Conservation (phyloP, 108 stramenopile genomes). For the Mayamaea pseudoterrestris region DNA sequence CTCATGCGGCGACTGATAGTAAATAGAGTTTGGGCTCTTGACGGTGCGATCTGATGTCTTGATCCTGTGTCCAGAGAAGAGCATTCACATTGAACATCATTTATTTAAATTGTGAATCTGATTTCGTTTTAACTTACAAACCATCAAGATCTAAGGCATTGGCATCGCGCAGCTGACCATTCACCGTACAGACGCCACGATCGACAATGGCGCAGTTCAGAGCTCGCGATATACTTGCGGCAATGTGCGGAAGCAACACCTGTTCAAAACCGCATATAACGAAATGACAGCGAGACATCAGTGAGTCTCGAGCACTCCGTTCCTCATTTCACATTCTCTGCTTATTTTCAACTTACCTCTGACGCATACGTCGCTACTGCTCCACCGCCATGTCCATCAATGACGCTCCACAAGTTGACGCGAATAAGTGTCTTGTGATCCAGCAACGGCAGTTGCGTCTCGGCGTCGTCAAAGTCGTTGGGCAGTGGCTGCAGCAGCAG, state of each 20-base stretch:
- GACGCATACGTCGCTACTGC: constrained; percentile 60
- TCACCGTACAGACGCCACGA: constrained; percentile 62
- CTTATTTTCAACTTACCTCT: no score
- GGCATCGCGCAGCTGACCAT: constrained; percentile 69
- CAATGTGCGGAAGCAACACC: constrained; percentile 66
- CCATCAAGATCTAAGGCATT: constrained; percentile 75
- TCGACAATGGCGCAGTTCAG: constrained; percentile 65
- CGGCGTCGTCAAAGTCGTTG: constrained; percentile 28
- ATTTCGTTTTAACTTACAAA: constrained; percentile 16
- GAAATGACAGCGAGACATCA: no score
- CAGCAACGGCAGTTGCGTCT: constrained; percentile 13
- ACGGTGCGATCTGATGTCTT: constrained; percentile 45
- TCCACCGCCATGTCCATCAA: constrained; percentile 83
- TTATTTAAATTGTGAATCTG: not conserved
- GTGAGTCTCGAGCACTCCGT: no score
- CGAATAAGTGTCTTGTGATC: constrained; percentile 43
- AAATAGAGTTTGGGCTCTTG: constrained; percentile 51
- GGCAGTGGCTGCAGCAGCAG: constrained; percentile 37
- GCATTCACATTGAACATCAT: not conserved
- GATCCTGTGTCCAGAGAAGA: no score
- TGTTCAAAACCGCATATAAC: constrained; percentile 65
- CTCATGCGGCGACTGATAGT: constrained; percentile 66
- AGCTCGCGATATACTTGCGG: constrained; percentile 48
- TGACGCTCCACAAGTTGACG: constrained; percentile 66
- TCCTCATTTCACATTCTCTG: no score